Base-by-base conservation (phyloP, 2,329 filamentous ascomycete species). In the Cryphonectria parasitica region DNA sequence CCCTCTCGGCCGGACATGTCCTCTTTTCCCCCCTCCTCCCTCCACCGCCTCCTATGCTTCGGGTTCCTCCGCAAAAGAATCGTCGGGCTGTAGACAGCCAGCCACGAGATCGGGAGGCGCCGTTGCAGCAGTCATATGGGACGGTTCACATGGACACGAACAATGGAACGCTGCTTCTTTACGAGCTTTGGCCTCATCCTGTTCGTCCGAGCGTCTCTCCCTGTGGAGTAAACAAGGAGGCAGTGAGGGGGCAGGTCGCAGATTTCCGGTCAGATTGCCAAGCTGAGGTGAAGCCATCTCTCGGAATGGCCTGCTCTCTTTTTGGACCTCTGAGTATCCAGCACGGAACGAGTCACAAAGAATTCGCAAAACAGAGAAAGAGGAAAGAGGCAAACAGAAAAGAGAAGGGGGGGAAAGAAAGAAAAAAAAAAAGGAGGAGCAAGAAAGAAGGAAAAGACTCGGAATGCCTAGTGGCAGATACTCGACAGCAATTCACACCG, bases 11-110 rank as follows among this genome's bases (percentile, higher is more conserved):
- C 41, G 6, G 28, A 28, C 63, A 52, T 34, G 25, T 17, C 11
- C 17, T n/a, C 43, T 36, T 52, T n/a, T n/a, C 45, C n/a, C 17
- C n/a, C 22, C 22, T n/a, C n/a, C n/a, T n/a, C n/a, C n/a, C n/a
- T n/a, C n/a, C n/a, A n/a, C 45, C 66, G 58, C 28, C 22, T 34
- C 6, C 22, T 41, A 45, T 19, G 15, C 61, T 36, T 65, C 52
- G 45, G 39, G 66, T 3, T 28, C 61, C 31, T 45, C 61, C 41
- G 65, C 64, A 56, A 49, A n/a, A 54, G 28, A 49, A 54, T 25
- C 4, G 6, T 31, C 28, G 22, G 31, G 19, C 45, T 39, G 61
- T 3, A 65, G 64, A 36, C 13, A 25, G 64, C 28, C 64, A 52
- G 52, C 39, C 49, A 58, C 39, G 22, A n/a, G 1, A 10, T 3